Base-by-base conservation (phyloP, 768 basidiomycete genomes). In the Dentipellis sp. region DNA sequence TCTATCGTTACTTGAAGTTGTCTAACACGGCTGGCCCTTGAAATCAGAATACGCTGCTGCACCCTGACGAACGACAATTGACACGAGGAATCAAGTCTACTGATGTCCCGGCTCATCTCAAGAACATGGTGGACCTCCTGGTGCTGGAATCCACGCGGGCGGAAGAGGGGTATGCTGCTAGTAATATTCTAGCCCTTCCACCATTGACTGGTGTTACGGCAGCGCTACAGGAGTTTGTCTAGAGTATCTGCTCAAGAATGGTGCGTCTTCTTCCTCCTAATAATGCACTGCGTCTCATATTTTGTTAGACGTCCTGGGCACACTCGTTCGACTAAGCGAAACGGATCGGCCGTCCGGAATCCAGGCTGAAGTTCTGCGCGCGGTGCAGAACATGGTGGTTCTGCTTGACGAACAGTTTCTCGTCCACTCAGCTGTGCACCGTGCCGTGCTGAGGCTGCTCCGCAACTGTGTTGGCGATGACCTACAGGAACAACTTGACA, bases 321-420 rank as follows among this genome's bases (percentile, higher is more conserved):
- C 81, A 1, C 84, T 98, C 10, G 95, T 94, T 57, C 81, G 82
- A 59, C 81, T 94, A 23, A 92, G 90, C 64, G 88, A 94, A 65
- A 68, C 79, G 0, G 94, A 97, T 67, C 78, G 88, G 22, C 94
- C 92, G 1, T 80, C 82, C 42, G 95, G 94, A n/a, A 86, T 93
- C 60, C 91, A 94, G 67, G 90, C 86, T 42, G 89, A 93, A 66
- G 91, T 95, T 11, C 76, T 97, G 36, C 81, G 85, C 23, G 78
- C 88, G 1, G 88, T 94, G 12, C 89, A 91, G 62, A 92, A 92
- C 62, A 89, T 97, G 79, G 86, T 97, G 11, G 83, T 94, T 8
- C 79, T 92, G 12, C 78, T 98, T 55, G 93, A 97, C 58, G 93
- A 97, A 65, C 88, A 89, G 61, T 97, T 97, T 64, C 82, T 97